A percentile compares a stretch with the other conserved stretches of the same genome.
These are phyloP conservation scores for Neurospora sp. DNA, from an alignment of 495 filamentous ascomycete species.

Conservation along the genomic window DNA sequence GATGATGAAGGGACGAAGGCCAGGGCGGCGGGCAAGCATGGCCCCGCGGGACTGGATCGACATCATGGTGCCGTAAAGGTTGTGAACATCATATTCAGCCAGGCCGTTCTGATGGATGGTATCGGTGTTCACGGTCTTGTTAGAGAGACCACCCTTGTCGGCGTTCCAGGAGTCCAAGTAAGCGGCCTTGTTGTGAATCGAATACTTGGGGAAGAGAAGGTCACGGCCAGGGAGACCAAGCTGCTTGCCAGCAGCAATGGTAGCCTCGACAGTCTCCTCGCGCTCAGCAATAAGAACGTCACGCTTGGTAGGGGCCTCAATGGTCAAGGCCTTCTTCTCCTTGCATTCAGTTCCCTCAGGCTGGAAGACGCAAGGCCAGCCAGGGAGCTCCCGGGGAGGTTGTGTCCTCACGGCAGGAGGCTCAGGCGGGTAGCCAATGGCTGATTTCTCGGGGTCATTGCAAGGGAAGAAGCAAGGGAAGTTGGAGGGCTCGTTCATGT, in stretches of 20 bases:
- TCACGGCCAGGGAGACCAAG: conserved; percentile 53
- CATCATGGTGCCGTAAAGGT: conserved; percentile 87
- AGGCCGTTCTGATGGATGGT: conserved; percentile 63
- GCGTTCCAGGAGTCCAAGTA: conserved; percentile 34
- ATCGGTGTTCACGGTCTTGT: conserved; percentile 66
- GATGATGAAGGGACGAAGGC: conserved; percentile 64
- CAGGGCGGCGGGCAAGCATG: conserved; percentile 60
- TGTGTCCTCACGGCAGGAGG: conserved; percentile 56
- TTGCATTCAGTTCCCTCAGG: conserved; percentile 34
- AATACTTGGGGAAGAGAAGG: conserved; percentile 62
- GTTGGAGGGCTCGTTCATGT: conserved; percentile 64
- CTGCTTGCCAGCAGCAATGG: conserved; percentile 23
- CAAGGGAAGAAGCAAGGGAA: conserved; percentile 71
- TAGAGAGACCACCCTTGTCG: conserved; percentile 51
- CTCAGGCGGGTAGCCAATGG: conserved; percentile 52
- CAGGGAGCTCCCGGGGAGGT: conserved; percentile 49
- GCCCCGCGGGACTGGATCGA: conserved; percentile 52
- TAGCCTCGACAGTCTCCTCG: neutral
- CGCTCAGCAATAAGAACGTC: neutral
- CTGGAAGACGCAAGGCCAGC: conserved; percentile 64
- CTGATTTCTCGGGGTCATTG: conserved; percentile 43
- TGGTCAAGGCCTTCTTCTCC: neutral
- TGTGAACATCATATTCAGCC: conserved; percentile 71
- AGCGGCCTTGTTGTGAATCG: conserved; percentile 59
- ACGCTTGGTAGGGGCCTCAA: neutral